Percentiles rank a stretch among this genome's conserved stretches.
phyloP scores from a whole-genome alignment of 352 stramenopile genomes.

The Lagenidium sp. region DNA sequence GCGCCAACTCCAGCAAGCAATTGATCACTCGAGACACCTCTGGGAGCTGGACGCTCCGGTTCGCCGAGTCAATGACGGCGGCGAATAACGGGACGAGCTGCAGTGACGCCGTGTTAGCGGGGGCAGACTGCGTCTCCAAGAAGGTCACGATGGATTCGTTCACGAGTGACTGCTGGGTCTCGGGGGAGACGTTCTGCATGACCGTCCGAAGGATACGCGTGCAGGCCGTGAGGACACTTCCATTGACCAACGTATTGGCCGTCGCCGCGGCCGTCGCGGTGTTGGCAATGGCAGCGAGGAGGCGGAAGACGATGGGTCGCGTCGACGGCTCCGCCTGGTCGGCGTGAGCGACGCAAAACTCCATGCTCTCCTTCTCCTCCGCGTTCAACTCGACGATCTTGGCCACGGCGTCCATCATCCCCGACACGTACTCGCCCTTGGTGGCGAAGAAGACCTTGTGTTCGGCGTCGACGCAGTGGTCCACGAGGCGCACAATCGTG shows the following conservation, averaged over 20 bases:
- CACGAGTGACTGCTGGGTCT: slow-evolving; percentile 52
- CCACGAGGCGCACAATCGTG: slow-evolving; percentile 64
- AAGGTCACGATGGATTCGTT: slow-evolving; percentile 53
- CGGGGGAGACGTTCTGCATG: slow-evolving; percentile 63
- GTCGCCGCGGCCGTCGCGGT: slow-evolving; percentile 30
- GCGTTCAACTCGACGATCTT: slow-evolving; percentile 78
- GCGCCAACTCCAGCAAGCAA: slow-evolving; percentile 64
- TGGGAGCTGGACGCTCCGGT: slow-evolving; percentile 41
- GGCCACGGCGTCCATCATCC: slow-evolving; percentile 57
- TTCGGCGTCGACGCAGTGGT: slow-evolving; percentile 25
- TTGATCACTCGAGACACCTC: slow-evolving; percentile 67
- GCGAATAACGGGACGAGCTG: slow-evolving; percentile 72
- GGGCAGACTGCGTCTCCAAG: slow-evolving; percentile 26
- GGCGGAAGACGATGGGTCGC: slow-evolving; percentile 45
- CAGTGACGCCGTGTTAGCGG: slow-evolving; percentile 25
- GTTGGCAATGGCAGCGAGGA: slow-evolving; percentile 53
- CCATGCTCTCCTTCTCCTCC: slow-evolving; percentile 63
- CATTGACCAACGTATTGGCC: slow-evolving; percentile 20
- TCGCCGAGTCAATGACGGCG: slow-evolving; percentile 71
- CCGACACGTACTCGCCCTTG: slow-evolving; percentile 21
- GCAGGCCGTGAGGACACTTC: slow-evolving; percentile 35
- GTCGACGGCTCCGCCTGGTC: neutral
- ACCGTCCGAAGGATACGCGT: slow-evolving; percentile 58
- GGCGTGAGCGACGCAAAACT: slow-evolving; percentile 48
- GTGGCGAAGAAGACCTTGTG: slow-evolving; percentile 20